Base-by-base conservation (phyloP, 331 rosid species). In the Rosa hybrid region DNA sequence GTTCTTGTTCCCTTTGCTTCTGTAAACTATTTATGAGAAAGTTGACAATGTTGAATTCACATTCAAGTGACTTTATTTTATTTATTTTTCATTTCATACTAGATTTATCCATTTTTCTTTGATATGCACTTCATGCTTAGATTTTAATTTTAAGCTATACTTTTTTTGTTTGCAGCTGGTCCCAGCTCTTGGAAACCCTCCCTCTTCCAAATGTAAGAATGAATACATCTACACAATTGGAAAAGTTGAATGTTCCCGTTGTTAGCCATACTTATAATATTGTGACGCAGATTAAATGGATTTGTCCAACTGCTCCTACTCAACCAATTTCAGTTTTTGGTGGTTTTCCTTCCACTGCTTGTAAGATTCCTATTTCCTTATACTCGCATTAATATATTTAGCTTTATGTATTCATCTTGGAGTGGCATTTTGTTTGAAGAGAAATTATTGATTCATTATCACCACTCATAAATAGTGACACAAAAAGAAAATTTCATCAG, bases 291-390 rank as follows among this genome's bases (percentile, higher is more conserved):
- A 91, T 96, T 82, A 96, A 96, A 83, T 96, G 99, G 99, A 96
- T 96, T 60, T 96, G 99, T 82, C 99, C 99, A 23, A 96, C 98
- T 46, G 97, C 99, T 71, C 97, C 99, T 42, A 91, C 97, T 85
- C 96, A 77, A 81, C 97, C 99, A 77, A 79, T 96, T 76, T n/a
- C 89, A 49, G 34, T 87, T 67, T 92, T 96, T 82, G 99, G 98
- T 44, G 99, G 99, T 81, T 93, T 93, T 89, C 98, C 99, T 27
- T 96, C 99, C 48, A 96, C 99, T 74, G 97, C 99, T 62, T 96
- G 99, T 96, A 83, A 88, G 98, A 83, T 63, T 83, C 84, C 49
- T 86, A 20, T 54, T 65, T 81, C 68, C 59, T 75, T 77, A 18
- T 72, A 42, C 18, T 27, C 41, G 30, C 46, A 8, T 45, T 53